A percentile compares a stretch with the other conserved stretches of the same genome.
Conservation (phyloP, 225 moss, liverwort and hornwort genomes). For the Thuidium tamariscinum region DNA sequence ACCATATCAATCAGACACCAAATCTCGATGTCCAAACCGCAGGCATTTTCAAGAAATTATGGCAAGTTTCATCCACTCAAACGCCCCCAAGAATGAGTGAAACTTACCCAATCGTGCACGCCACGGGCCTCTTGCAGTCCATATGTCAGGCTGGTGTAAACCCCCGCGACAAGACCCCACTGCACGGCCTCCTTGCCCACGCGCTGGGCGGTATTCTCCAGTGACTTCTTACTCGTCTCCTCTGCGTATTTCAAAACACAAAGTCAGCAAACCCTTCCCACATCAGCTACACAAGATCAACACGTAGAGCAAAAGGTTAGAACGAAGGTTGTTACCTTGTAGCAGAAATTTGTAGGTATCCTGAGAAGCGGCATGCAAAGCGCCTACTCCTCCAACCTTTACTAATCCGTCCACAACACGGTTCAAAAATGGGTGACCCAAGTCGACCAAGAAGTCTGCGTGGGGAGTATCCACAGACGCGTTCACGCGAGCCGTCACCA, state of each 20-base stretch:
- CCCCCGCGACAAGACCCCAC: conserved; percentile 90
- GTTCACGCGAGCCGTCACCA: conserved; percentile 28
- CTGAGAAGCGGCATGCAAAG: conserved; percentile 74
- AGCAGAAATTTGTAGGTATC: conserved; percentile 45
- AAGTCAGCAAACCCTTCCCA: not conserved
- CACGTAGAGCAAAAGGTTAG: too few relatives aligned
- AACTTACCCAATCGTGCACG: conserved; percentile 70
- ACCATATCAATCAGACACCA: too few relatives aligned
- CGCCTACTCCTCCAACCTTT: conserved; percentile 90
- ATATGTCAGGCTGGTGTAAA: conserved; percentile 79
- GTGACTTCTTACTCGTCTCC: conserved; percentile 65
- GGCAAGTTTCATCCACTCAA: not conserved
- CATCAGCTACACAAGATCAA: not conserved
- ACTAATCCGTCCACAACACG: conserved; percentile 83
- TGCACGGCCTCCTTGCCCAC: conserved; percentile 84
- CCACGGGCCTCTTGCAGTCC: conserved; percentile 90
- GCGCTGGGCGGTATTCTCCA: conserved; percentile 71
- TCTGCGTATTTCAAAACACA: not conserved
- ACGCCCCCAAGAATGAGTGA: not conserved
- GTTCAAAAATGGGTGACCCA: conserved; percentile 85
- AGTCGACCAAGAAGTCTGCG: conserved; percentile 48
- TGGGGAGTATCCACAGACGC: conserved; percentile 24
- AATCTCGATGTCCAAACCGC: too few relatives aligned
- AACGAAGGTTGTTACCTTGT: conserved; percentile 11
- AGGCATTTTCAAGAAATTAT: too few relatives aligned